phyloP scores from a whole-genome alignment of 371 early-diverging fungal genomes.

The Thermomucor indicae-seudaticae region DNA sequence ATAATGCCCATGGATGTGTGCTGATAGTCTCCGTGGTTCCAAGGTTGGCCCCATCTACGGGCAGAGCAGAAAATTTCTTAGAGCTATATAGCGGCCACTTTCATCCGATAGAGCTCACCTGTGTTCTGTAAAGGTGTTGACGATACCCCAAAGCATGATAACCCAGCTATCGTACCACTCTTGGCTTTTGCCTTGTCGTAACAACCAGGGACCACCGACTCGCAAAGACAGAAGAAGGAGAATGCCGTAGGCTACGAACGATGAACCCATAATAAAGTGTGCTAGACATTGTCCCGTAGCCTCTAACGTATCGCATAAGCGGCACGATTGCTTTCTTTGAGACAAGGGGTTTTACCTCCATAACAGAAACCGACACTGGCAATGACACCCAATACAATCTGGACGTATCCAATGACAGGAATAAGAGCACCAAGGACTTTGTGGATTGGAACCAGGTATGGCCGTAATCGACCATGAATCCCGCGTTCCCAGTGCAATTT shows the following conservation, averaged over 20 bases:
- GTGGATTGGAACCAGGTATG: constrained; percentile 44
- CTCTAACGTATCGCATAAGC: constrained; percentile 22
- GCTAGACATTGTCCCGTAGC: constrained; percentile 62
- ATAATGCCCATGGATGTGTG: constrained; percentile 68
- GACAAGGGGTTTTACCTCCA: constrained; percentile 26
- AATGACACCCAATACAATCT: constrained; percentile 63
- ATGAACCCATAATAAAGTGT: constrained; percentile 71
- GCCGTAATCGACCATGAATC: constrained; percentile 50
- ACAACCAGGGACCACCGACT: constrained; percentile 59
- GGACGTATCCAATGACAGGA: constrained; percentile 57
- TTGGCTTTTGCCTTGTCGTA: constrained; percentile 54
- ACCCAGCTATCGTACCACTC: constrained; percentile 69
- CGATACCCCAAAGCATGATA: constrained; percentile 64
- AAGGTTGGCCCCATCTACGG: constrained; percentile 45
- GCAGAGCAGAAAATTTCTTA: background rate
- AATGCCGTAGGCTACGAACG: constrained; percentile 66
- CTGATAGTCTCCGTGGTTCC: constrained; percentile 68
- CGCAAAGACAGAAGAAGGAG: constrained; percentile 49
- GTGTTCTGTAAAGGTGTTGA: constrained; percentile 71
- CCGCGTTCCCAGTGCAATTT: constrained; percentile 56
- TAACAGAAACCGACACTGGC: constrained; percentile 63
- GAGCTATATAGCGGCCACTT: background rate
- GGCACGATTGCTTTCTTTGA: background rate
- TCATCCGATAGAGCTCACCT: constrained; percentile 28
- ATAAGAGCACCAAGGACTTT: constrained; percentile 46